Conservation (phyloP, 1,284 basidiomycete species). For the Irpex lacteus region DNA sequence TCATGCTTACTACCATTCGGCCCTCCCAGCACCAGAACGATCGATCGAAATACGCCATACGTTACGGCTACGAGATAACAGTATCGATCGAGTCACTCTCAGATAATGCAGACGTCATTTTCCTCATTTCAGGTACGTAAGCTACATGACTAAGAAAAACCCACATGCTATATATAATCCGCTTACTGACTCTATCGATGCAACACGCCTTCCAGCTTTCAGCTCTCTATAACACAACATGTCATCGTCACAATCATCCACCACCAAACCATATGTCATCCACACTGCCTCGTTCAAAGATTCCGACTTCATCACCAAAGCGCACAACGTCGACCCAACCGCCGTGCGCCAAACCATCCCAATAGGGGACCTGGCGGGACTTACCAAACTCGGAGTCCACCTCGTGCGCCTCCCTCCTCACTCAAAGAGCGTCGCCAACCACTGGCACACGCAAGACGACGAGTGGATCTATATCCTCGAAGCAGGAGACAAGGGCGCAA, state of each 20-base stretch:
- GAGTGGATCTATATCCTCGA: slow-evolving; percentile 29
- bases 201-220: no score
- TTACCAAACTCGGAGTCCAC: slow-evolving; percentile 26
- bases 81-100: no score
- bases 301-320: not conserved
- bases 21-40: no score
- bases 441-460: slow-evolving; percentile 28
- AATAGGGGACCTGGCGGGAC: slow-evolving; percentile 23
- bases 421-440: slow-evolving; percentile 21
- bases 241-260: not conserved
- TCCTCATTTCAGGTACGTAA: no score
- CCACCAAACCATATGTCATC: not conserved
- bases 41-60: no score
- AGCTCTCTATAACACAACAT: no score
- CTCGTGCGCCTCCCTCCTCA: slow-evolving; percentile 22
- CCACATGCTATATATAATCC: no score
- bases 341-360: slow-evolving; percentile 19
- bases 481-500: slow-evolving; percentile 19
- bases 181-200: no score
- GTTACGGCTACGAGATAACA: no score
- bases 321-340: slow-evolving; percentile 8
- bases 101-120: no score
- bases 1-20: no score
- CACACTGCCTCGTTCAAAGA: not conserved
- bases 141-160: no score